Base-by-base conservation (phyloP, 2,329 filamentous ascomycete genomes). In the Diaporthe citri region DNA sequence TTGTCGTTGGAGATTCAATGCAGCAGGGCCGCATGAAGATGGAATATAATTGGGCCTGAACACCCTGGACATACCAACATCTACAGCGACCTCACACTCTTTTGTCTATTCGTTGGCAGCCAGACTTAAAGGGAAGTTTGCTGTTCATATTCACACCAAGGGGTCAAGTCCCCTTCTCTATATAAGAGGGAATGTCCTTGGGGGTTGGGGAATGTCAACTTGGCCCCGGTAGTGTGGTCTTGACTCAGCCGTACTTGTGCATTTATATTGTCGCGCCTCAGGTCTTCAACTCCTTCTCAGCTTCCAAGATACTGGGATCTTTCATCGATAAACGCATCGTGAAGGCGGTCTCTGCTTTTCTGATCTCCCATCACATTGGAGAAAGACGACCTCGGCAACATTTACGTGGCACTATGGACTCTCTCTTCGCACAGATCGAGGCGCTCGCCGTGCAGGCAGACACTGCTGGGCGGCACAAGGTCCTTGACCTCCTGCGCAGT, bases 401-500 rank as follows among this genome's bases (percentile, higher is more conserved):
- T 13, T 39, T 39, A 39, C 36, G 12, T 4, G 36, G 12, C 36
- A 39, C 4, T 39, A 62, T 62, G 59, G 59, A 62, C 4, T 28
- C 39, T 15, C 59, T 62, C 12, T 13, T 67, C 1, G 43, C 10
- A 13, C 70, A 72, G 22, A 15, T 72, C 43, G 22, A 72, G 46
- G 28, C 43, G 5, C 10, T 41, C 3, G 56, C 56, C 1, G 7
- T 48, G 4, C 70, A 72, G 34, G 57, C 70, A 6, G 70, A 72
- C 17, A 7, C n/a, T 31, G 34, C 56, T 4, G 70, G 70, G 4
- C 43, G 70, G 1, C 56, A 72, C 15, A 55, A 74, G 41, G 22
- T 77, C 0, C 77, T 77, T 22, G 76, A 77, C 52, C 39, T 46
- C 15, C 39, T 76, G 17, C 60, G 64, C 8, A 36, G 20, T 15